Evolutionary conservation across 2,329 filamentous ascomycete species (phyloP).

Genomic region (Botrytis fragariae): DNA sequence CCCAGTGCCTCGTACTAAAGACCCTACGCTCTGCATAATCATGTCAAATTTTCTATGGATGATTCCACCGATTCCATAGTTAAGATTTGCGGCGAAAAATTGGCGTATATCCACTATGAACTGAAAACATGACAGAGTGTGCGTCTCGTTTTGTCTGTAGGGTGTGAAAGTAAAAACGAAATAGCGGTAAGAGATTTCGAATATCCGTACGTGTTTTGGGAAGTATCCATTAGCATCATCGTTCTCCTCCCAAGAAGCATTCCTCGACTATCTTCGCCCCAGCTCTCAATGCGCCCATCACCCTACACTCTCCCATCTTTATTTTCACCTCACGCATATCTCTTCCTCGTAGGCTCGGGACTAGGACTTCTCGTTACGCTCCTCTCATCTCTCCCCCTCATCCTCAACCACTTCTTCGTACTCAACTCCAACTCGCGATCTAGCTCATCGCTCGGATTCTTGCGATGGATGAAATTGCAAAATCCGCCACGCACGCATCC

Average conservation of each 20-base stretch:
- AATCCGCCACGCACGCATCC: constrained; percentile 95
- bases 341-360: constrained; percentile 75
- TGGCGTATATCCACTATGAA: neutral
- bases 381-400: constrained; percentile 77
- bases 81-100: neutral
- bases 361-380: constrained; percentile 80
- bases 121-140: neutral
- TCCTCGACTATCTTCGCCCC: neutral
- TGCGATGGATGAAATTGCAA: constrained; percentile 99
- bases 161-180: neutral
- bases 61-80: neutral
- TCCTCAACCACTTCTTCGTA: constrained; percentile 95
- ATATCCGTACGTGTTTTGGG: neutral
- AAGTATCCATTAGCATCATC: neutral
- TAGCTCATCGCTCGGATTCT: constrained; percentile 86
- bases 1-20: neutral
- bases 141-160: neutral
- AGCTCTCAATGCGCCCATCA: neutral
- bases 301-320: neutral
- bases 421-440: constrained; percentile 82
- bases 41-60: neutral
- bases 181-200: neutral
- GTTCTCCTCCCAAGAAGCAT: neutral
- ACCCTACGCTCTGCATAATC: neutral
- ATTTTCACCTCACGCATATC: constrained; percentile 48